Percentiles rank a stretch among this genome's conserved stretches.
Evolutionary conservation across 306 rosid genomes (phyloP).

Genomic region (Vachellia collinsii): DNA sequence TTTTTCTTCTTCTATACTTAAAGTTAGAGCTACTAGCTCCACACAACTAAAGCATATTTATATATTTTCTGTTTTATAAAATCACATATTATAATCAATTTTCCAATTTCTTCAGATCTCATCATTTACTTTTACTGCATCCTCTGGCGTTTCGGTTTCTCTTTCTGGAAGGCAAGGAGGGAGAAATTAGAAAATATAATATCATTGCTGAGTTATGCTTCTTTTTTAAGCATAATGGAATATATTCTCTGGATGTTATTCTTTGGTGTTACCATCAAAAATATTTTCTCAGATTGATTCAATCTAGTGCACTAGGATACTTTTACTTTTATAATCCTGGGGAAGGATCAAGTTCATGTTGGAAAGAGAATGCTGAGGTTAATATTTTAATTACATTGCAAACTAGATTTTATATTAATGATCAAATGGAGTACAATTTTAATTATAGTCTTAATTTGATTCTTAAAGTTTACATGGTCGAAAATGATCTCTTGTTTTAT

Average conservation of each 20-base stretch:
- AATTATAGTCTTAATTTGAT: neutral
- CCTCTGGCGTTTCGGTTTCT: neutral
- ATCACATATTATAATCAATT: slow-evolving; percentile 25
- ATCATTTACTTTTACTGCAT: neutral
- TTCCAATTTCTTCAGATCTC: neutral
- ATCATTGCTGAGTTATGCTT: slow-evolving; percentile 12
- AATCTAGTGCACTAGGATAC: neutral
- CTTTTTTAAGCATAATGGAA: neutral
- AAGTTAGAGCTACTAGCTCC: slow-evolving; percentile 41
- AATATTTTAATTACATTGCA: neutral
- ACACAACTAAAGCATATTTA: slow-evolving; percentile 51
- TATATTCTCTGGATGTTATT: neutral
- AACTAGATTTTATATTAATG: no score
- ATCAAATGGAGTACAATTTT: neutral
- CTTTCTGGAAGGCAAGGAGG: neutral
- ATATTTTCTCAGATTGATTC: neutral
- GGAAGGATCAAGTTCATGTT: neutral
- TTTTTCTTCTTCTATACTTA: slow-evolving; percentile 39
- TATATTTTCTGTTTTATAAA: slow-evolving; percentile 45
- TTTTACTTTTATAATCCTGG: neutral
- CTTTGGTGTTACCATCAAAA: neutral
- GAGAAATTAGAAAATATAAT: neutral
- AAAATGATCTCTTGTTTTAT: neutral
- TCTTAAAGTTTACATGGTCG: neutral
- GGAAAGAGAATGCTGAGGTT: neutral